Evolutionary conservation across 1,284 basidiomycete genomes (phyloP).

Genomic region (Fomitopsis schrenkii): DNA sequence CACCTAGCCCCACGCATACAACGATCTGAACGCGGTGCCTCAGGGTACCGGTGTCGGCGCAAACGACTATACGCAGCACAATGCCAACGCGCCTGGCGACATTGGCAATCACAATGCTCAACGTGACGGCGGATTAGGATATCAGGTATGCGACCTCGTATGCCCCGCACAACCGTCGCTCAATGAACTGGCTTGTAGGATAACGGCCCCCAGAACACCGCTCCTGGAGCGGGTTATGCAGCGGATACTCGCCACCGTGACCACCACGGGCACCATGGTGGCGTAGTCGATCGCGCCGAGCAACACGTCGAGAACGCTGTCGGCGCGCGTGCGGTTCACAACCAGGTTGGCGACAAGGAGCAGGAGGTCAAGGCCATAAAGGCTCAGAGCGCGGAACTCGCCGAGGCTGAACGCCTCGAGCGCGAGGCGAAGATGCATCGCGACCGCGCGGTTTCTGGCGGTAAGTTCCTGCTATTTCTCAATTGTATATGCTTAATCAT

Average conservation of each 20-base stretch:
- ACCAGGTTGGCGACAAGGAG: slow-evolving; percentile 50
- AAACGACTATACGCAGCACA: not conserved
- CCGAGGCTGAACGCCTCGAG: slow-evolving; percentile 53
- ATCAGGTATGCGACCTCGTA: too few relatives aligned
- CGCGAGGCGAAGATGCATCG: slow-evolving; percentile 43
- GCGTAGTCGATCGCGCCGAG: slow-evolving; percentile 29
- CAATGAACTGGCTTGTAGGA: too few relatives aligned
- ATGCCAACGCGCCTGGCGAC: too few relatives aligned
- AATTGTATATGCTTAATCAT: not conserved
- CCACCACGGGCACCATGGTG: not conserved
- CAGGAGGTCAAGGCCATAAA: slow-evolving; percentile 46
- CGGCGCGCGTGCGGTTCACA: slow-evolving; percentile 45
- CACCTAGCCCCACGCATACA: too few relatives aligned
- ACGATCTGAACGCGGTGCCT: too few relatives aligned
- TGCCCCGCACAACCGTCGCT: too few relatives aligned
- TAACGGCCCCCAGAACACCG: not conserved
- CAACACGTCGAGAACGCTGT: slow-evolving; percentile 42
- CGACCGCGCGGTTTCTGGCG: slow-evolving; percentile 50
- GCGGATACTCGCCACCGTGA: not conserved
- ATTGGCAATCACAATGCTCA: too few relatives aligned
- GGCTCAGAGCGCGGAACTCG: slow-evolving; percentile 43
- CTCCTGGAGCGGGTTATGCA: not conserved
- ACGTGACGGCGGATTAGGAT: too few relatives aligned
- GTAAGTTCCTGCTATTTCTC: slow-evolving; percentile 21
- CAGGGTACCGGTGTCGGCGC: not conserved